Base-by-base conservation (phyloP, 805 yeast species). In the Candida incommunis region DNA sequence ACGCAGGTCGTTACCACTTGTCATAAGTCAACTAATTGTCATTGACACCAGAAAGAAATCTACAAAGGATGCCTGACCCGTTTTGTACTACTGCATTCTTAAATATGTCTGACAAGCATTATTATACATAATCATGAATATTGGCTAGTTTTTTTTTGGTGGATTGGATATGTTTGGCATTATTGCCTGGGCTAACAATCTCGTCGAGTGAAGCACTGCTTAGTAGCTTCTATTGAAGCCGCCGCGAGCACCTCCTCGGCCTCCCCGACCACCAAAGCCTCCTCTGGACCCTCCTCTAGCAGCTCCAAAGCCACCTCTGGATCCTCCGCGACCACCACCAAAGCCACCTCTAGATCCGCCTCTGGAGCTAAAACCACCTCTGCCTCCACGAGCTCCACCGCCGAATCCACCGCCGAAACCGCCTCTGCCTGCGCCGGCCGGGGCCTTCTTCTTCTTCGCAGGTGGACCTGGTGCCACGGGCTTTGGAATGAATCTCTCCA, bases 401-500 rank as follows among this genome's bases (percentile, higher is more conserved):
- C 72, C 64, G 43, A 72, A 70, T 44, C 74, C 60, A 31, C 61
- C 54, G 31, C 64, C 62, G 37, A 66, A 54, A 18, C 76, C 75
- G 43, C 78, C 72, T 31, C 75, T 73, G 41, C 77, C 75, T 48
- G 78, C 76, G 63, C 82, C 82, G 52, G 95, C 92, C 35, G 88
- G 90, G 41, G 76, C 76, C 46, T 75, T 80, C 71, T 85, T 85
- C 43, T 46, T 48, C 48, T 54, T 54, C 24, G 52, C 57, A 48
- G 55, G 55, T 11, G 60, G 60, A 9, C 37, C 37, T 9, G 37
- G 18, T 11, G 51, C 58, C 21, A 56, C 46, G 43, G 99, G 95
- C 69, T 90, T 86, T 53, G 99, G 99, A 65, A 92, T 72, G 70
- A 92, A 92, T 71, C 98, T 80, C 59, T 92, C 98, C 53, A 92